A percentile compares a stretch with the other conserved stretches of the same genome.
phyloP scores from a whole-genome alignment of 169 alveolate genomes.

The Plasmodium relictum region DNA sequence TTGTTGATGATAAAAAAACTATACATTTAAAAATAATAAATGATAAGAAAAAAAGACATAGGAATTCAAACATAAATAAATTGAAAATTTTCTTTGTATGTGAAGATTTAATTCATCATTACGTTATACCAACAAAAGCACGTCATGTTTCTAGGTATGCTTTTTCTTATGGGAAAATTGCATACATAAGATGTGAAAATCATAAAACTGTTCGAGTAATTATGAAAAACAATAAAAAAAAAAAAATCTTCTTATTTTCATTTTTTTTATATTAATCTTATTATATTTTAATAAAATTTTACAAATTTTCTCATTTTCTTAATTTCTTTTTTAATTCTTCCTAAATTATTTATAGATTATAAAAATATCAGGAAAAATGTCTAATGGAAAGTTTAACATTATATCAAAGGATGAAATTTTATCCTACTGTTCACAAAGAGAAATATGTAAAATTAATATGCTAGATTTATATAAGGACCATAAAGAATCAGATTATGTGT shows the following conservation, averaged over 20 bases:
- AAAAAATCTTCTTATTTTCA: no score
- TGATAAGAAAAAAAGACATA: neutral
- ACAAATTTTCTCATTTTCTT: neutral
- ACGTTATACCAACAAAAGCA: neutral
- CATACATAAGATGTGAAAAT: neutral
- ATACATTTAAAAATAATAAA: neutral
- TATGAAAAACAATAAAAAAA: neutral
- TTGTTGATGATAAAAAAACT: neutral
- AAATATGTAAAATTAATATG: neutral
- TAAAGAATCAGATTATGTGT: neutral
- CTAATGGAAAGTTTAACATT: neutral
- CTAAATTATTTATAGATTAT: neutral
- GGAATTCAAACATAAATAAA: neutral
- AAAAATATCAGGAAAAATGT: neutral
- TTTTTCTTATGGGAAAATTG: neutral
- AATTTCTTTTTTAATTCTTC: neutral
- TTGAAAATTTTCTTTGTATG: neutral
- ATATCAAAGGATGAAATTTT: neutral
- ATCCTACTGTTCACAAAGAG: conserved; percentile 1
- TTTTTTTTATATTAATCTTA: no score
- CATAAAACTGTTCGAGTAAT: neutral
- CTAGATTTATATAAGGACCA: neutral
- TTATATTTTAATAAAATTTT: no score
- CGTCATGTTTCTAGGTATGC: neutral
- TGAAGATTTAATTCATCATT: neutral